phyloP scores from a whole-genome alignment of 148 eudicot species.

The Arctostaphylos glauca region DNA sequence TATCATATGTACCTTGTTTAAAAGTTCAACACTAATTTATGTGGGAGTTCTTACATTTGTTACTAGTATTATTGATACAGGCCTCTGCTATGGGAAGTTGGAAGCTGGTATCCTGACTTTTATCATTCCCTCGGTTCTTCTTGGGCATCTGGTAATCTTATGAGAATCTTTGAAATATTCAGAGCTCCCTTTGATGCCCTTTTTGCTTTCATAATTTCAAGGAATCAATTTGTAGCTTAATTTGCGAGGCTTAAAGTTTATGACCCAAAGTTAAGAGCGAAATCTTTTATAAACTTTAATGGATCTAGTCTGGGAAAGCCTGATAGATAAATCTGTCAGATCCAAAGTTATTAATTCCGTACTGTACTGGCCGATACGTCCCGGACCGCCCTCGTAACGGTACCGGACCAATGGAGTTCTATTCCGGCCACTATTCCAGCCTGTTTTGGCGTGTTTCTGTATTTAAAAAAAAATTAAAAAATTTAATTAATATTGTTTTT shows the following conservation, averaged over 20 bases:
- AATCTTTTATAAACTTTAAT: neutral
- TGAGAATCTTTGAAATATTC: neutral
- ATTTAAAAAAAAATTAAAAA: too few relatives aligned
- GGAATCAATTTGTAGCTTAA: neutral
- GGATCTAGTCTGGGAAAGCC: constrained; percentile 1
- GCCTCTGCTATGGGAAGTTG: constrained; percentile 94
- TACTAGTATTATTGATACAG: constrained; percentile 33
- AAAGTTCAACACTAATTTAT: constrained; percentile 1
- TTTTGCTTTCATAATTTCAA: neutral
- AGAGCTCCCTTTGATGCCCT: neutral
- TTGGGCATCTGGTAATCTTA: constrained; percentile 81
- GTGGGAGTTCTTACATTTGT: constrained; percentile 4
- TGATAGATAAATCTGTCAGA: too few relatives aligned
- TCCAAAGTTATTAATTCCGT: too few relatives aligned
- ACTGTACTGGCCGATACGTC: too few relatives aligned
- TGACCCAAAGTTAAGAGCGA: neutral
- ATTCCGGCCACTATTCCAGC: too few relatives aligned
- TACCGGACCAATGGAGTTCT: too few relatives aligned
- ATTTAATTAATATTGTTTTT: too few relatives aligned
- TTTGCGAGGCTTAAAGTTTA: neutral
- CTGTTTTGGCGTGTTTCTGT: too few relatives aligned
- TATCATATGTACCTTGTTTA: neutral
- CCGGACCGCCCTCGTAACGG: too few relatives aligned
- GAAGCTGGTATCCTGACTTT: constrained; percentile 91
- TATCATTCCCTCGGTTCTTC: constrained; percentile 71